These are phyloP conservation scores for Crataegus laevigata DNA, from an alignment of 306 rosid species.

Conservation along the genomic window DNA sequence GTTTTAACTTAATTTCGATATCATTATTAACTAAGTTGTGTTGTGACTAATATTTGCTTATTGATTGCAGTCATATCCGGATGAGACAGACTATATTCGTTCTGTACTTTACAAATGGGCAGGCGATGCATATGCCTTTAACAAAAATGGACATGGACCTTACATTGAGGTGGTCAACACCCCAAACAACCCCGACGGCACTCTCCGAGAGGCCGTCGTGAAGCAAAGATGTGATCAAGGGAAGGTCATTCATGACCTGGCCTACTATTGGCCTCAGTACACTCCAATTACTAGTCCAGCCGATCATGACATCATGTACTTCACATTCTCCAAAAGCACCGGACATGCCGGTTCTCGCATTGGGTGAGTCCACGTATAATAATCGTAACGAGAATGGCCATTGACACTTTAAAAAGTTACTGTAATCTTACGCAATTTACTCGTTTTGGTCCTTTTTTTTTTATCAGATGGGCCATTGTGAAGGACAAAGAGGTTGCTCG, in stretches of 20 bases:
- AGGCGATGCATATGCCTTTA: conserved; percentile 55
- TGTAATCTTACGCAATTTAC: background rate
- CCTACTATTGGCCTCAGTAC: conserved; percentile 90
- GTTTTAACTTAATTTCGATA: background rate
- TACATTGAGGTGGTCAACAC: conserved; percentile 69
- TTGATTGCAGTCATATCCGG: conserved; percentile 47
- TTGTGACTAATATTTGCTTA: background rate
- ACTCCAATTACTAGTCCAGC: conserved; percentile 50
- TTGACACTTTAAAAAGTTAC: background rate
- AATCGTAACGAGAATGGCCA: no score
- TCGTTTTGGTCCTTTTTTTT: background rate
- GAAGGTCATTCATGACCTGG: conserved; percentile 54
- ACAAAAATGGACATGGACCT: conserved; percentile 28
- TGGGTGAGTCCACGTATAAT: conserved; percentile 34
- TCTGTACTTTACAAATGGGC: conserved; percentile 61
- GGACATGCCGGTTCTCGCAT: conserved; percentile 92
- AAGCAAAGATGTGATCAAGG: conserved; percentile 16
- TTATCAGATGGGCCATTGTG: conserved; percentile 67
- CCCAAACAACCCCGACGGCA: conserved; percentile 84
- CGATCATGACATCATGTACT: conserved; percentile 58
- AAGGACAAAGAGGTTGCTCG: conserved; percentile 61
- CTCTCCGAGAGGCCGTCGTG: conserved; percentile 33
- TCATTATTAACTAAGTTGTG: background rate
- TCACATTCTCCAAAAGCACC: conserved; percentile 84
- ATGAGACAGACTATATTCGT: conserved; percentile 27